Percentiles rank a stretch among this genome's conserved stretches.
Conservation (phyloP, 108 stramenopile species). For the Cyclostephanos tholiformis region DNA sequence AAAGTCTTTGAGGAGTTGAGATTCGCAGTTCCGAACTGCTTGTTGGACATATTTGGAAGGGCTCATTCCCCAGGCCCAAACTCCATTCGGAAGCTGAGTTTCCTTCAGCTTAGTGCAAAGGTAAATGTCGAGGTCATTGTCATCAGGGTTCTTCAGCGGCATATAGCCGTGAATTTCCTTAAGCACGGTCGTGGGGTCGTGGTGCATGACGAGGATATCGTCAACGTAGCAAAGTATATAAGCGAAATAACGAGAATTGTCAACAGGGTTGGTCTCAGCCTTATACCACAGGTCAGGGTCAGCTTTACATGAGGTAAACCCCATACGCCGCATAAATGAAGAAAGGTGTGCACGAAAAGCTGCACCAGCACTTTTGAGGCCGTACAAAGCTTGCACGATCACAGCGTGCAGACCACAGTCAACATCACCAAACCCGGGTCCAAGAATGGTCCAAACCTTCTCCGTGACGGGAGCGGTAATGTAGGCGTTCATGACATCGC, state of each 20-base stretch:
- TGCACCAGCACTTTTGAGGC: neutral
- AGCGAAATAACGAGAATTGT: conserved; percentile 36
- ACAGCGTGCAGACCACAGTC: too few relatives aligned
- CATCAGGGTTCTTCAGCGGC: neutral
- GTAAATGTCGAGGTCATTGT: conserved; percentile 32
- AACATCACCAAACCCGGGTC: conserved; percentile 30
- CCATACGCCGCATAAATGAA: conserved; percentile 36
- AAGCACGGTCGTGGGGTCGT: conserved; percentile 5
- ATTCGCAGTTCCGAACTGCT: conserved; percentile 18
- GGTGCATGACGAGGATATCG: too few relatives aligned
- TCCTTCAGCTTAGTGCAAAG: conserved; percentile 27
- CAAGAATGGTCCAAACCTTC: conserved; percentile 8
- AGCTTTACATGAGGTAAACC: conserved; percentile 27
- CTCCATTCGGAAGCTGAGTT: conserved; percentile 1
- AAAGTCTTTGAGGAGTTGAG: neutral
- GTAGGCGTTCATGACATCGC: conserved; percentile 21
- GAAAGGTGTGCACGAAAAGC: conserved; percentile 16
- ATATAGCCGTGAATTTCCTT: too few relatives aligned
- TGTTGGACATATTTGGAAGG: conserved; percentile 32
- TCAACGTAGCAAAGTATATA: conserved; percentile 35
- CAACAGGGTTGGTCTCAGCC: neutral
- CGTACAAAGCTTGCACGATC: conserved; percentile 29
- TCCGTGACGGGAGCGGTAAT: too few relatives aligned
- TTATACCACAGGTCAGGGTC: conserved; percentile 55
- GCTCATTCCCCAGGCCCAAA: conserved; percentile 5